Percentiles rank a stretch among this genome's conserved stretches.
phyloP scores from a whole-genome alignment of 2,329 filamentous ascomycete genomes.

The Phaeosphaeria sp. region DNA sequence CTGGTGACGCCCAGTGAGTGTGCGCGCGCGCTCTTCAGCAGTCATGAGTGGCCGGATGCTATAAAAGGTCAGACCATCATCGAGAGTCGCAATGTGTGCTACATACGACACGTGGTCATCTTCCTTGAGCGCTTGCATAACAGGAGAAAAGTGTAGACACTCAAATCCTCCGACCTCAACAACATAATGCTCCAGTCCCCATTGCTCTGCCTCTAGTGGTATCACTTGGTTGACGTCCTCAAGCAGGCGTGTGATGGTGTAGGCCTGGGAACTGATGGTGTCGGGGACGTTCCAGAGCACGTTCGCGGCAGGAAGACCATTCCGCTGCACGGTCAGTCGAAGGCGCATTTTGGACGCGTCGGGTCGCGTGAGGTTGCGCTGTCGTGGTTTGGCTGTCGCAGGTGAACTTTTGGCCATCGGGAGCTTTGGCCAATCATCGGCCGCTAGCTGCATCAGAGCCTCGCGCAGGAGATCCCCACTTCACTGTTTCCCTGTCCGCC shows the following conservation, averaged over 20 bases:
- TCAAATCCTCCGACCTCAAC: conserved; percentile 83
- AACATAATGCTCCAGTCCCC: conserved; percentile 89
- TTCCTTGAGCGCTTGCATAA: conserved; percentile 74
- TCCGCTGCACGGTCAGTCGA: conserved; percentile 45
- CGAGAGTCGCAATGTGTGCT: too few relatives aligned
- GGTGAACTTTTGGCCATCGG: conserved; percentile 17
- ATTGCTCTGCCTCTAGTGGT: conserved; percentile 79
- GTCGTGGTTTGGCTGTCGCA: not conserved
- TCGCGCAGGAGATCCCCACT: conserved; percentile 13
- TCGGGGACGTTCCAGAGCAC: conserved; percentile 46
- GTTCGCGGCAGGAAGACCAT: conserved; percentile 46
- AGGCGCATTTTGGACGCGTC: conserved; percentile 41
- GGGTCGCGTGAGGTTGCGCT: conserved; percentile 7
- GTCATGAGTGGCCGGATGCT: conserved; percentile 81
- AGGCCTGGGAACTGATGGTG: conserved; percentile 35
- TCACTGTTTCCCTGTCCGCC: not conserved
- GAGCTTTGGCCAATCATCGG: conserved; percentile 11
- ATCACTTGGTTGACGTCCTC: conserved; percentile 79
- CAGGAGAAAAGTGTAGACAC: conserved; percentile 82
- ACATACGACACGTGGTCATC: conserved; percentile 83
- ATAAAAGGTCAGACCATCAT: conserved; percentile 7
- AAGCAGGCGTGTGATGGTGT: conserved; percentile 77
- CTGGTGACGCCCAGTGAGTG: conserved; percentile 78
- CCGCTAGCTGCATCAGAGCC: conserved; percentile 13
- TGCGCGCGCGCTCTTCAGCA: conserved; percentile 75